phyloP scores from a whole-genome alignment of 257 asterid species.

The Nicotiana tabacum region DNA sequence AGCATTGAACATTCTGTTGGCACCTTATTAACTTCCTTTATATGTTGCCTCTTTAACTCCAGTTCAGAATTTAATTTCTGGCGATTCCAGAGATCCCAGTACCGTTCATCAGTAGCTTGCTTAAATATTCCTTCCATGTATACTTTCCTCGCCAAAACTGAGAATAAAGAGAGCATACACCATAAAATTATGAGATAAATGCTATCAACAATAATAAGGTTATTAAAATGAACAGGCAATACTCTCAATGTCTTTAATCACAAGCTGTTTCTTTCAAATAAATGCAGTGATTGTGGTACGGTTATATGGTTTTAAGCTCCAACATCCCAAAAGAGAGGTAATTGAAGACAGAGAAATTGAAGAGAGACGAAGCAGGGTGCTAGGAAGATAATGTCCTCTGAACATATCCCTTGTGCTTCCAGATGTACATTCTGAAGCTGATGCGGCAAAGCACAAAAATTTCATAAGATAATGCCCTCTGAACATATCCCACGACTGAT shows the following conservation, averaged over 20 bases:
- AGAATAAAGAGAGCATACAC: conserved; percentile 13
- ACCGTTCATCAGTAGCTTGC: conserved; percentile 78
- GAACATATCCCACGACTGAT: neutral
- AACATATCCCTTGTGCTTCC: neutral
- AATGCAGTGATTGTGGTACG: neutral
- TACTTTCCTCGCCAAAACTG: conserved; percentile 77
- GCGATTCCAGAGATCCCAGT: conserved; percentile 89
- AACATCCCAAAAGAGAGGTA: neutral
- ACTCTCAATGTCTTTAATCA: neutral
- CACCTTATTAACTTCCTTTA: conserved; percentile 70
- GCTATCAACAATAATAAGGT: neutral
- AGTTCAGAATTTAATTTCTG: conserved; percentile 81
- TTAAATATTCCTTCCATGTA: conserved; percentile 73
- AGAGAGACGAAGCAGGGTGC: neutral
- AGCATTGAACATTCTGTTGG: conserved; percentile 11
- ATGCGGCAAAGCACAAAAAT: neutral
- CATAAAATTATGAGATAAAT: neutral
- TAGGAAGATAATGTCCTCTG: neutral
- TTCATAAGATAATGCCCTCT: neutral
- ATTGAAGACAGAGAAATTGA: neutral
- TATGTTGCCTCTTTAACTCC: conserved; percentile 63
- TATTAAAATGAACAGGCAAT: neutral
- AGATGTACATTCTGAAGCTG: neutral
- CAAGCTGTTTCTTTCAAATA: neutral
- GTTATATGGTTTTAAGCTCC: neutral